Conservation (phyloP, 345 rosid genomes). For the Rubroshorea leprosula region DNA sequence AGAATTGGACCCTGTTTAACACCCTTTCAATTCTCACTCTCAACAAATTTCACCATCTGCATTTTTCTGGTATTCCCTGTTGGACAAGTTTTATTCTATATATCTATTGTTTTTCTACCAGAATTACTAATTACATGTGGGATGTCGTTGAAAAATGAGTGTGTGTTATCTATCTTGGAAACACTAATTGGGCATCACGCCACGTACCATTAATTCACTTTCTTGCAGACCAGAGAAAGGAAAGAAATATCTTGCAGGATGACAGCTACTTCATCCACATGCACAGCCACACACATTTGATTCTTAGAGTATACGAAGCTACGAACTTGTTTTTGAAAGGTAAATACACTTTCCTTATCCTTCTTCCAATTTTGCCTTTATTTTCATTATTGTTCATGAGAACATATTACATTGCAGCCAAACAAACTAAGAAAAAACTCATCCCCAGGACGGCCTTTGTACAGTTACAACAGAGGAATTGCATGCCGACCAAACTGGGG, state of each 20-base stretch:
- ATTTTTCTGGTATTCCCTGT: slow-evolving; percentile 8
- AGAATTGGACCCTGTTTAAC: slow-evolving; percentile 18
- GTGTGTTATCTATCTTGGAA: too few species aligned
- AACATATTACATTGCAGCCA: not conserved
- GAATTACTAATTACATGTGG: not conserved
- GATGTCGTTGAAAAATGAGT: not conserved
- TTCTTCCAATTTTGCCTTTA: not conserved
- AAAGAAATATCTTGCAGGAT: slow-evolving; percentile 25
- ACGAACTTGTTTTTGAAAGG: not conserved
- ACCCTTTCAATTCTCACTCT: slow-evolving; percentile 4
- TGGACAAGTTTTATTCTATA: too few species aligned
- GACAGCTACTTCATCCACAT: slow-evolving; percentile 23
- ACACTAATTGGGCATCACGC: not conserved
- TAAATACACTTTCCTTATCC: not conserved
- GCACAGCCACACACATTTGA: slow-evolving; percentile 31
- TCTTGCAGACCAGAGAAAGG: slow-evolving; percentile 15
- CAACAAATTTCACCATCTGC: not conserved
- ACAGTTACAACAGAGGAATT: too few species aligned
- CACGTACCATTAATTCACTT: slow-evolving; percentile 4
- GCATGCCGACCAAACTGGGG: too few species aligned
- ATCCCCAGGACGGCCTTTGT: too few species aligned
- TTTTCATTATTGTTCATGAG: slow-evolving; percentile 1
- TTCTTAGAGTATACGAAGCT: slow-evolving; percentile 13
- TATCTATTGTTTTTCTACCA: not conserved
- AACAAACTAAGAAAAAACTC: slow-evolving; percentile 2